Conservation (phyloP, 495 filamentous ascomycete genomes). For the Penicillium waksmanii region DNA sequence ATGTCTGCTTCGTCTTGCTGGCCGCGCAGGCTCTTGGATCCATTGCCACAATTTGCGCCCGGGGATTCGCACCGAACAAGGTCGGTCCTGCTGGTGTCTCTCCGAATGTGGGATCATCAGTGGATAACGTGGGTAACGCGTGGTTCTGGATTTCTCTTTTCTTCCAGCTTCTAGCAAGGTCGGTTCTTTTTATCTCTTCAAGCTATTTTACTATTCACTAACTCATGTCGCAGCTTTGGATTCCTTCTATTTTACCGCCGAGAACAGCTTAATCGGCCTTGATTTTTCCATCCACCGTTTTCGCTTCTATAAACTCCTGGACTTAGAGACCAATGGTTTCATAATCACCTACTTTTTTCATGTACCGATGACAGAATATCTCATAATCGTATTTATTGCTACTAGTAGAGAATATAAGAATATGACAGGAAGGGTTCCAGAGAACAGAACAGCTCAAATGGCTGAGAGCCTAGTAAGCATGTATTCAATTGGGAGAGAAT, state of each 20-base stretch:
- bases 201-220: slow-evolving; percentile 9
- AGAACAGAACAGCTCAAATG: too few species aligned
- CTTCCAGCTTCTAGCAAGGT: slow-evolving; percentile 46
- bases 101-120: slow-evolving; percentile 55
- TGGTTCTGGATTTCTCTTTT: slow-evolving; percentile 62
- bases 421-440: too few species aligned
- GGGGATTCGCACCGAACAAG: slow-evolving; percentile 60
- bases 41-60: slow-evolving; percentile 59
- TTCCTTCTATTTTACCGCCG: slow-evolving; percentile 27
- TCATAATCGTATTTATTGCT: too few species aligned
- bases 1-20: slow-evolving; percentile 59
- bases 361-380: too few species aligned
- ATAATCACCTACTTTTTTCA: too few species aligned
- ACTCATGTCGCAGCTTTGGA: slow-evolving; percentile 17
- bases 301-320: background rate
- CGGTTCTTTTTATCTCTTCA: background rate
- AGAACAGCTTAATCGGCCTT: slow-evolving; percentile 26
- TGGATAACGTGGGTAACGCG: slow-evolving; percentile 46
- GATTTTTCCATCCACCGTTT: background rate
- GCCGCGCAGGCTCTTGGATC: slow-evolving; percentile 60
- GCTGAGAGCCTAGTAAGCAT: too few species aligned
- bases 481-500: too few species aligned
- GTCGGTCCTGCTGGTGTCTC: slow-evolving; percentile 64
- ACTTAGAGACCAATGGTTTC: too few species aligned
- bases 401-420: too few species aligned